A percentile compares a stretch with the other conserved stretches of the same genome.
Conservation (phyloP, 73 alveolate genomes). For the Effrenium voratum region DNA sequence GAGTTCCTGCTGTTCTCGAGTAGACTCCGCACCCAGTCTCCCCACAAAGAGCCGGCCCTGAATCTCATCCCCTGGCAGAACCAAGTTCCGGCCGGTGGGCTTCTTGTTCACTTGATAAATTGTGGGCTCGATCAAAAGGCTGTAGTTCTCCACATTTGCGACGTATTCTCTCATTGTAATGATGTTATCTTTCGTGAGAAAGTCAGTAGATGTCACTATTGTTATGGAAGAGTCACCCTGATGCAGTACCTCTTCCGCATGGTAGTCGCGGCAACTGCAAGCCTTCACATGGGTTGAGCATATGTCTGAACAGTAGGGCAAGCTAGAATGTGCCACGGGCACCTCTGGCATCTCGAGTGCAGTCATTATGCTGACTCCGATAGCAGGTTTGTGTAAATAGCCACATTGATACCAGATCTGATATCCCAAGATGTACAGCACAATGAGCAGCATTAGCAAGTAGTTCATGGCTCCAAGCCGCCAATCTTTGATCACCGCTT, state of each 20-base stretch:
- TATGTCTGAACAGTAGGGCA: neutral
- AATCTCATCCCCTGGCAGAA: neutral
- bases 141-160: neutral
- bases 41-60: conserved; percentile 4
- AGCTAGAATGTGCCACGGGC: neutral
- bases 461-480: neutral
- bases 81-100: neutral
- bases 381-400: neutral
- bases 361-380: neutral
- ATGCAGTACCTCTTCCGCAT: neutral
- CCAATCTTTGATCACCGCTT: conserved; percentile 2
- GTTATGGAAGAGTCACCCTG: neutral
- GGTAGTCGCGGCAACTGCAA: neutral
- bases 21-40: neutral
- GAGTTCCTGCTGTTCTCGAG: neutral
- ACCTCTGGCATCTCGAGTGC: neutral
- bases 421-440: neutral
- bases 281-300: neutral
- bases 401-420: neutral
- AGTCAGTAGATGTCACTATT: neutral
- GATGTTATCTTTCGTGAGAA: neutral
- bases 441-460: neutral
- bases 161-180: neutral
- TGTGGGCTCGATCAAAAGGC: neutral
- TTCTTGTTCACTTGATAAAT: neutral